phyloP scores from a whole-genome alignment of 1,139 yeast species.

The Saccharomycopsis phalli region DNA sequence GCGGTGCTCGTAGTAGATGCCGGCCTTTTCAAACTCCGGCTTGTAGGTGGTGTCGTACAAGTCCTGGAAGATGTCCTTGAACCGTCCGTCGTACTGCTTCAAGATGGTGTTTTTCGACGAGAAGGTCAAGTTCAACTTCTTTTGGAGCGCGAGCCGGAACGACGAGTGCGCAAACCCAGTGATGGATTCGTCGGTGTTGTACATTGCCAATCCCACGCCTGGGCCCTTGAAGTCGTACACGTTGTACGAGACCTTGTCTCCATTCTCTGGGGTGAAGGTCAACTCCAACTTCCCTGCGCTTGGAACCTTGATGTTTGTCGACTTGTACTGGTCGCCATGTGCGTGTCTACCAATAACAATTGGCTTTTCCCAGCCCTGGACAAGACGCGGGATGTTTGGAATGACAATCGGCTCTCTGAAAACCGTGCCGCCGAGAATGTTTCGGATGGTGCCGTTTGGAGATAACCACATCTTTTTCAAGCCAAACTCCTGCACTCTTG shows the following conservation, averaged over 20 bases:
- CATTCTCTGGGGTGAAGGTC: slow-evolving; percentile 46
- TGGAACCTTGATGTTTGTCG: slow-evolving; percentile 63
- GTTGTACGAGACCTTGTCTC: slow-evolving; percentile 37
- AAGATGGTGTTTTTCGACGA: slow-evolving; percentile 76
- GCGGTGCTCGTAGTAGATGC: slow-evolving; percentile 77
- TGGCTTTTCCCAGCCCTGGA: slow-evolving; percentile 75
- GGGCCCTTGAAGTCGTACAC: slow-evolving; percentile 55
- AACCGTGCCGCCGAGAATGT: slow-evolving; percentile 74
- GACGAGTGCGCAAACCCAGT: slow-evolving; percentile 71
- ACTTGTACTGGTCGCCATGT: slow-evolving; percentile 77
- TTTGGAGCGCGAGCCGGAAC: slow-evolving; percentile 61
- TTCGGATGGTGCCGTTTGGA: slow-evolving; percentile 79
- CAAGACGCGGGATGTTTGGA: slow-evolving; percentile 65
- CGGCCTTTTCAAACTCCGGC: slow-evolving; percentile 47
- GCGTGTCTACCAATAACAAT: slow-evolving; percentile 84
- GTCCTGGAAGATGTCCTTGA: slow-evolving; percentile 69
- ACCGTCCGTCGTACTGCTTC: slow-evolving; percentile 75
- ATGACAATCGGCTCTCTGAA: slow-evolving; percentile 79
- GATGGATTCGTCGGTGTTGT: slow-evolving; percentile 76
- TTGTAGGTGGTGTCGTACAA: slow-evolving; percentile 53
- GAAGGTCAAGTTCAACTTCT: slow-evolving; percentile 57
- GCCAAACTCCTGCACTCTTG: slow-evolving; percentile 65
- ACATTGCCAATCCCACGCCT: slow-evolving; percentile 77
- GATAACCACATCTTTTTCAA: slow-evolving; percentile 80
- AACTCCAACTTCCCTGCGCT: slow-evolving; percentile 62